phyloP scores from a whole-genome alignment of 2,329 filamentous ascomycete species.

The Calcarisporium arbuscula region DNA sequence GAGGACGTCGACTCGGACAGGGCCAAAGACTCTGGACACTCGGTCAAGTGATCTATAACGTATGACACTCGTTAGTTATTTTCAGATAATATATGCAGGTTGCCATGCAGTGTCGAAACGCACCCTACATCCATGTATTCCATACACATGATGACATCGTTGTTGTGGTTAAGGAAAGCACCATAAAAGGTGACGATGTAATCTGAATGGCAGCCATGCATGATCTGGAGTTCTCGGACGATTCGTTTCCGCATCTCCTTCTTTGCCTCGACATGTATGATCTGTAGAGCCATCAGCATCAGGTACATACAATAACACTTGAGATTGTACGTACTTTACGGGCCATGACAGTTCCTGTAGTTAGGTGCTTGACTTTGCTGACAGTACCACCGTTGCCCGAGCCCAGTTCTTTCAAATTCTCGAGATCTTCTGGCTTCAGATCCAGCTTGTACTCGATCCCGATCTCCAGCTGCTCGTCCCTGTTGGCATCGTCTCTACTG shows the following conservation, averaged over 20 bases:
- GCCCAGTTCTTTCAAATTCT: constrained; percentile 89
- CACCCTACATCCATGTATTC: constrained; percentile 99
- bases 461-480: constrained; percentile 71
- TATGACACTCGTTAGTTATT: not conserved
- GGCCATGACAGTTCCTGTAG: constrained; percentile 94
- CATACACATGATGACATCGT: constrained; percentile 99
- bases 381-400: constrained; percentile 96
- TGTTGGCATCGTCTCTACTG: constrained; percentile 52
- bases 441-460: constrained; percentile 96
- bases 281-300: constrained; percentile 42
- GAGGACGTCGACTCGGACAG: constrained; percentile 89
- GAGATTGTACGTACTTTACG: constrained; percentile 73
- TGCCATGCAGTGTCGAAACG: constrained; percentile 27
- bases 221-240: constrained; percentile 93
- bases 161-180: constrained; percentile 91
- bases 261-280: constrained; percentile 97
- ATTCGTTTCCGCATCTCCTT: constrained; percentile 96
- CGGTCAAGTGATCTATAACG: constrained; percentile 73
- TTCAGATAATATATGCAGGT: not conserved
- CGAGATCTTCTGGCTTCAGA: constrained; percentile 82
- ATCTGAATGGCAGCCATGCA: constrained; percentile 94
- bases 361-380: constrained; percentile 93
- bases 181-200: constrained; percentile 98
- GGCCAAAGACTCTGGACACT: constrained; percentile 91
- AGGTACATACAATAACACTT: not conserved